Evolutionary conservation across 352 stramenopile species (phyloP).

Genomic region (Discostella stelligera): DNA sequence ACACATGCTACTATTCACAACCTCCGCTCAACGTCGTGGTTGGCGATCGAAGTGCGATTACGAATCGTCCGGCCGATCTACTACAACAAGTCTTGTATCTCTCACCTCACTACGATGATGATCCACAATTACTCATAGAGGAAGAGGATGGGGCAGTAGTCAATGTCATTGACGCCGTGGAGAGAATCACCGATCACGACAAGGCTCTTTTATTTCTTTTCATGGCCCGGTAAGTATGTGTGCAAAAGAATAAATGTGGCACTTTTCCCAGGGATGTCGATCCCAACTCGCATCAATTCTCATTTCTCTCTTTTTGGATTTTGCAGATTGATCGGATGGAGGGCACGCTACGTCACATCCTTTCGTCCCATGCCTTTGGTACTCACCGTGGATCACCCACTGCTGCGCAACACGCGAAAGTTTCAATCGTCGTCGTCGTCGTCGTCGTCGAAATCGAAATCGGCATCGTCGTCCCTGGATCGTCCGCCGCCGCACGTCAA

Average conservation of each 20-base stretch:
- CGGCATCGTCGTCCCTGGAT: background rate
- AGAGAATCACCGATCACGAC: conserved; percentile 35
- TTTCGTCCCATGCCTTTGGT: conserved; percentile 56
- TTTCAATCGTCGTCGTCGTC: conserved; percentile 4
- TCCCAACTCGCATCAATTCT: too few relatives aligned
- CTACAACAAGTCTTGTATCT: conserved; percentile 35
- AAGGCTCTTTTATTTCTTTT: conserved; percentile 54
- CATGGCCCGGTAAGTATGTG: conserved; percentile 35
- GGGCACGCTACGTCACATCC: conserved; percentile 59
- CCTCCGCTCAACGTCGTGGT: background rate
- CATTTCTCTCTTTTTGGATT: background rate
- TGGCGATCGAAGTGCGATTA: background rate
- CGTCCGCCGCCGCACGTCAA: background rate
- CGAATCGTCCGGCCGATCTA: conserved; percentile 13
- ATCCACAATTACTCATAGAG: conserved; percentile 33
- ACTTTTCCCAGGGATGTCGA: too few relatives aligned
- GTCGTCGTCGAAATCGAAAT: conserved; percentile 9
- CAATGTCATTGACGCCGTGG: conserved; percentile 15
- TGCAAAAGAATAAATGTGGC: background rate
- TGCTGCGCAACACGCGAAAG: conserved; percentile 37
- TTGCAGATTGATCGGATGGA: conserved; percentile 66
- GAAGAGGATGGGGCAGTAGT: conserved; percentile 23
- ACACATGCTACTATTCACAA: too few relatives aligned
- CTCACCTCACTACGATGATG: conserved; percentile 33
- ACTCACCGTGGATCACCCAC: conserved; percentile 70